phyloP scores from a whole-genome alignment of 352 stramenopile genomes.

The Peronosclerospora sorghi region DNA sequence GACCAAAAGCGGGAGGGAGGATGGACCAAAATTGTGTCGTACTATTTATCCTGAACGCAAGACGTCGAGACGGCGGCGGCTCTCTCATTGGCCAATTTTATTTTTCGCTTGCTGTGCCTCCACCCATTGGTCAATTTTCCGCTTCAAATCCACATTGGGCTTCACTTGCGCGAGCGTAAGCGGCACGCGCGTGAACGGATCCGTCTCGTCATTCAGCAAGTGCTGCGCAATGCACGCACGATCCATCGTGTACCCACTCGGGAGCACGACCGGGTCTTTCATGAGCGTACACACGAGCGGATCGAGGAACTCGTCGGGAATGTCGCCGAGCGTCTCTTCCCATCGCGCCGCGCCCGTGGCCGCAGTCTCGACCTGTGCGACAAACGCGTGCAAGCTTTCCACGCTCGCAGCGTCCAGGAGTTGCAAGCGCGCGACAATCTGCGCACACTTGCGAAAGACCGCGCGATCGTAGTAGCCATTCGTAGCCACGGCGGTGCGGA shows the following conservation, averaged over 20 bases:
- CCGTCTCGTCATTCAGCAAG: conserved; percentile 92
- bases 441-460: conserved; percentile 63
- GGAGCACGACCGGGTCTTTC: conserved; percentile 91
- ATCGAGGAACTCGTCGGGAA: conserved; percentile 94
- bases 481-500: conserved; percentile 86
- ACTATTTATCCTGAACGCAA: too few species aligned
- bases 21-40: too few species aligned
- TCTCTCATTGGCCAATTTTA: too few species aligned
- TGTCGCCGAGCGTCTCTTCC: conserved; percentile 84
- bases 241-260: conserved; percentile 88
- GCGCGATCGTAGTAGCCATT: conserved; percentile 79
- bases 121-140: conserved; percentile 56
- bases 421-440: conserved; percentile 59
- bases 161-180: conserved; percentile 64
- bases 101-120: conserved; percentile 24
- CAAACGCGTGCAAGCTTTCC: conserved; percentile 48
- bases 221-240: conserved; percentile 92
- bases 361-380: conserved; percentile 35
- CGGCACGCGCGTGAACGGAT: conserved; percentile 93
- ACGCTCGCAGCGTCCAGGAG: conserved; percentile 34
- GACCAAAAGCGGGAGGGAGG: too few species aligned
- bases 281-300: conserved; percentile 93
- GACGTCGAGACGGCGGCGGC: too few species aligned
- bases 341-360: conserved; percentile 35
- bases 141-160: conserved; percentile 51